Conservation (phyloP, 352 stramenopile species). For the Lagenidium giganteum region DNA sequence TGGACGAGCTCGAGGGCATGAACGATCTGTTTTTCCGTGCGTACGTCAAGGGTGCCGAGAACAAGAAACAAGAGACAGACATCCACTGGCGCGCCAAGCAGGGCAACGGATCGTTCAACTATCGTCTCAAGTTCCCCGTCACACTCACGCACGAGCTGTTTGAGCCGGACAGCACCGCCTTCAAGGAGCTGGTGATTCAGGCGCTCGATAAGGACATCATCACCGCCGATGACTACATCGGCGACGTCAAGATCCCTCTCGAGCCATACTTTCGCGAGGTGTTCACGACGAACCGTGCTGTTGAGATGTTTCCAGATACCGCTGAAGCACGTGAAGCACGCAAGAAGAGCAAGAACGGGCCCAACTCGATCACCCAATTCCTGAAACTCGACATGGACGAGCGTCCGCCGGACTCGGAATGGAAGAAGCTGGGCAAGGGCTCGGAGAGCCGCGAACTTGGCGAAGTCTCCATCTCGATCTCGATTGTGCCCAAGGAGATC, state of each 20-base stretch:
- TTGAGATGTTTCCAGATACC: constrained; percentile 70
- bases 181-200: constrained; percentile 89
- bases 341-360: constrained; percentile 68
- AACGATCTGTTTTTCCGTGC: constrained; percentile 88
- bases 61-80: constrained; percentile 84
- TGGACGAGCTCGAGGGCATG: constrained; percentile 81
- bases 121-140: constrained; percentile 89
- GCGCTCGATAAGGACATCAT: constrained; percentile 91
- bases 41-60: constrained; percentile 74
- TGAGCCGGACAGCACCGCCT: constrained; percentile 87
- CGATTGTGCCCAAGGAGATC: constrained; percentile 81
- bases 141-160: constrained; percentile 64
- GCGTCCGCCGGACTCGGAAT: constrained; percentile 69
- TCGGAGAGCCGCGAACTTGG: constrained; percentile 68
- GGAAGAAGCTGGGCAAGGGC: constrained; percentile 71
- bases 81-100: constrained; percentile 91
- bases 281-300: constrained; percentile 60
- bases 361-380: too few relatives aligned
- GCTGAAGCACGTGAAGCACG: constrained; percentile 62
- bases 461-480: constrained; percentile 72
- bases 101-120: constrained; percentile 90
- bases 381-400: constrained; percentile 71
- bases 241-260: constrained; percentile 68
- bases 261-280: constrained; percentile 46
- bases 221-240: constrained; percentile 87